A percentile compares a stretch with the other conserved stretches of the same genome.
phyloP scores from a whole-genome alignment of 169 alveolate genomes.

The Besnoitia besnoiti region DNA sequence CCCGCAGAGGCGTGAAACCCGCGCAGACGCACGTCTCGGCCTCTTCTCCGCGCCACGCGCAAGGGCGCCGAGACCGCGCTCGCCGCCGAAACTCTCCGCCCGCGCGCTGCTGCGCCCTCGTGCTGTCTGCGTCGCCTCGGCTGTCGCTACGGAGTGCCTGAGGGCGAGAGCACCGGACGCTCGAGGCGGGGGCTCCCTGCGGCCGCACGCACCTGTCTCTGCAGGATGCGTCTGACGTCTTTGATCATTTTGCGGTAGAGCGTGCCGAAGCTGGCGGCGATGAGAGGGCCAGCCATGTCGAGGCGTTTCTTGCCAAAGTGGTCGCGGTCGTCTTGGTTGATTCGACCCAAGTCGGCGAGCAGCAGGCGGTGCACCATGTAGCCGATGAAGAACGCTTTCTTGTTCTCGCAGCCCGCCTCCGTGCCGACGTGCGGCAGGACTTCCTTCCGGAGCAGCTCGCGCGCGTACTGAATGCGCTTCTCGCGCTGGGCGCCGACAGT shows the following conservation, averaged over 20 bases:
- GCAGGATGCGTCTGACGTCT: slow-evolving; percentile 91
- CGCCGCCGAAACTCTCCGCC: too few species aligned
- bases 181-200: too few species aligned
- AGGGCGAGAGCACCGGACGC: too few species aligned
- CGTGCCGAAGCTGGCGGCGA: slow-evolving; percentile 96
- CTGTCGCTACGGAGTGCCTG: too few species aligned
- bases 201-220: slow-evolving; percentile 81
- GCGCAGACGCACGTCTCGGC: too few species aligned
- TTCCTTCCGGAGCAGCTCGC: slow-evolving; percentile 94
- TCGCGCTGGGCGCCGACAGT: slow-evolving; percentile 92
- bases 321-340: slow-evolving; percentile 99
- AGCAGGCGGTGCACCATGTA: slow-evolving; percentile 97
- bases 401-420: slow-evolving; percentile 90
- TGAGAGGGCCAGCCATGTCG: slow-evolving; percentile 98
- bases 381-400: slow-evolving; percentile 98
- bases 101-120: too few species aligned
- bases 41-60: too few species aligned
- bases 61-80: too few species aligned
- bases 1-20: too few species aligned
- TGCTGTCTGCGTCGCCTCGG: too few species aligned
- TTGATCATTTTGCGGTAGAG: slow-evolving; percentile 93
- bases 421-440: slow-evolving; percentile 99
- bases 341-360: slow-evolving; percentile 96
- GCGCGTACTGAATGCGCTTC: slow-evolving; percentile 94
- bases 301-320: slow-evolving; percentile 99